These are phyloP conservation scores for Fragilariopsis cylindrus DNA, from an alignment of 108 stramenopile species.

Conservation along the genomic window DNA sequence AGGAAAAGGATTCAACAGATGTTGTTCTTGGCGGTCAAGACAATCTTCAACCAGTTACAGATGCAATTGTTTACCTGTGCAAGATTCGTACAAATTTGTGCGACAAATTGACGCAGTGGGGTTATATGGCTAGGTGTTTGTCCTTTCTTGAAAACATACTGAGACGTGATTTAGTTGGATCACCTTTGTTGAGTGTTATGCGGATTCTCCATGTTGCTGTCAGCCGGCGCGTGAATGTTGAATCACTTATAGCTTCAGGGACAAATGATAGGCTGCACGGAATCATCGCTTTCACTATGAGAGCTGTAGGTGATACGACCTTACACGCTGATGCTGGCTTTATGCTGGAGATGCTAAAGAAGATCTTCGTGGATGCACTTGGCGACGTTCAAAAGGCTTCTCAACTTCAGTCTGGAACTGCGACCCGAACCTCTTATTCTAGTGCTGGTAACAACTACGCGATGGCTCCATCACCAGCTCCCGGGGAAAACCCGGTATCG, in stretches of 20 bases:
- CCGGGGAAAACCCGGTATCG: conserved; percentile 48
- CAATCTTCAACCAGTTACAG: conserved; percentile 52
- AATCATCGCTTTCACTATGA: conserved; percentile 44
- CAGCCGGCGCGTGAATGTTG: conserved; percentile 50
- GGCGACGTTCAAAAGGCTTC: conserved; percentile 51
- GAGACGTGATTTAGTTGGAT: conserved; percentile 33
- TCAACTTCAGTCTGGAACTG: not conserved
- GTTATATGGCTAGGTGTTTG: conserved; percentile 52
- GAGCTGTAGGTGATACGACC: conserved; percentile 30
- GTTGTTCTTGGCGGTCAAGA: conserved; percentile 32
- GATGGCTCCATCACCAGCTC: conserved; percentile 64
- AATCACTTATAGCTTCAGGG: conserved; percentile 41
- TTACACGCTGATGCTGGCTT: conserved; percentile 63
- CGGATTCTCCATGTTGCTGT: conserved; percentile 62
- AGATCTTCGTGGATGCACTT: conserved; percentile 52
- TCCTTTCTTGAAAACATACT: conserved; percentile 36
- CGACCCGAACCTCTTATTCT: not conserved
- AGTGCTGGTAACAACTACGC: conserved; percentile 23
- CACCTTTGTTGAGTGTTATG: conserved; percentile 50
- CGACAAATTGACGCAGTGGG: conserved; percentile 64
- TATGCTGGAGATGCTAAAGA: conserved; percentile 62
- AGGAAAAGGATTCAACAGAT: conserved; percentile 15
- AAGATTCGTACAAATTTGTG: conserved; percentile 51
- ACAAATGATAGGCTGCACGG: conserved; percentile 37
- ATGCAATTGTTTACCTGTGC: conserved; percentile 62